Evolutionary conservation across 177 flowering plant genomes (phyloP), one percentile per base, ranked within the genome.

Genomic region (Telopea speciosissima): DNA sequence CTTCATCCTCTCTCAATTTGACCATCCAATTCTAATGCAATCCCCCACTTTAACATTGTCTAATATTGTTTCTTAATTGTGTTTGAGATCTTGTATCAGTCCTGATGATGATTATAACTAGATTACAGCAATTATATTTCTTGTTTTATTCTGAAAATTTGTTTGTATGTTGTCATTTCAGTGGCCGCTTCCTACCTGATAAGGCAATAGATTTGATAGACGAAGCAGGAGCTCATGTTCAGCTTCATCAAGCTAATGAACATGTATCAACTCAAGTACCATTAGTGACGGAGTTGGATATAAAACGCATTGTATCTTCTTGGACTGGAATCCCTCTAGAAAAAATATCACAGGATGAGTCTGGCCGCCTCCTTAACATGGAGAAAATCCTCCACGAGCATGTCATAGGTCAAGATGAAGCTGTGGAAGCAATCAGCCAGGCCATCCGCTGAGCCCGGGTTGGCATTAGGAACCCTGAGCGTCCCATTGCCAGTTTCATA

Each of bases 151-250:
- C 44, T 62, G 36, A 40, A 1, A 25, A n/a, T n/a, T 73, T 0
- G 11, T 22, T 61, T 5, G 8, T 23, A 24, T n/a, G n/a, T 60
- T 21, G 40, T 19, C 54, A 12, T 9, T 72, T 68, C 90, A 89
- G 97, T 79, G 95, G 89, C 45, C 92, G 97, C 6, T 88, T 88
- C 73, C 84, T 93, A 64, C 98, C 97, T 24, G 95, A 93, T 68
- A 93, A 93, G 70, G 97, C 98, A 23, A 89, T 93, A 68, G 98
- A 93, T 61, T 81, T 91, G 81, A 81, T 91, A 66, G 98, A 93
- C 79, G 97, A 93, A 80, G 97, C 95, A 69, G 95, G 95, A 78
- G 90, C 97, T 70, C 82, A 89, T 4, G 97, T 88, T 67, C 82
- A 87, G 19, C 87, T 90, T 79, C 88, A 85, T 67, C 89, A 86